Evolutionary conservation across 257 asterid genomes (phyloP).

Genomic region (Plantago elongata): DNA sequence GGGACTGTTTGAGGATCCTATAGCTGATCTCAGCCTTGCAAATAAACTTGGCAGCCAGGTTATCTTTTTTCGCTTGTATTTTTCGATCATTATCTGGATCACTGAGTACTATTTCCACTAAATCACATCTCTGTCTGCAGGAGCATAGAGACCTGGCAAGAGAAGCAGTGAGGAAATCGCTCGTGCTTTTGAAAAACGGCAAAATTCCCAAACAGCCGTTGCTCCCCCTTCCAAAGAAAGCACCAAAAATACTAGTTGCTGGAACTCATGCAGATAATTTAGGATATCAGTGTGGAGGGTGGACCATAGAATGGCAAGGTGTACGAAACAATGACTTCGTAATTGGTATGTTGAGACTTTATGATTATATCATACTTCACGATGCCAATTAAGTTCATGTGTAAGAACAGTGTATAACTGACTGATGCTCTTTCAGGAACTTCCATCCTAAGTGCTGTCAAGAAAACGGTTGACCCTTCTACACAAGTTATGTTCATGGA

Average conservation of each 20-base stretch:
- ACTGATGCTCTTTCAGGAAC: slow-evolving; percentile 46
- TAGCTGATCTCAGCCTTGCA: slow-evolving; percentile 50
- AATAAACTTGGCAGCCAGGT: slow-evolving; percentile 49
- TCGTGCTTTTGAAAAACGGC: slow-evolving; percentile 79
- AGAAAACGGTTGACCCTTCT: slow-evolving; percentile 65
- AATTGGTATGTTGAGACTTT: slow-evolving; percentile 36
- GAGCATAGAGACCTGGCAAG: slow-evolving; percentile 90
- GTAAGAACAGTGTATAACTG: neutral
- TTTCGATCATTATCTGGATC: too few relatives aligned
- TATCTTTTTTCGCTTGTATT: neutral
- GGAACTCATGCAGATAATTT: slow-evolving; percentile 84
- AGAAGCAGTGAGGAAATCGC: slow-evolving; percentile 85
- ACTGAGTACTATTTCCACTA: too few relatives aligned
- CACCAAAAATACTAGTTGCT: slow-evolving; percentile 56
- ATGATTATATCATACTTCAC: too few relatives aligned
- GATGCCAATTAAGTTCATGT: neutral
- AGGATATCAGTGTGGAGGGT: slow-evolving; percentile 91
- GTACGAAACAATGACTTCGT: slow-evolving; percentile 60
- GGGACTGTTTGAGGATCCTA: slow-evolving; percentile 49
- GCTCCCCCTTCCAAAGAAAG: slow-evolving; percentile 82
- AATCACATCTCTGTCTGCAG: slow-evolving; percentile 23
- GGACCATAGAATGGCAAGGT: slow-evolving; percentile 95
- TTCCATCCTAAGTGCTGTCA: slow-evolving; percentile 60
- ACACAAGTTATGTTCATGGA: slow-evolving; percentile 51
- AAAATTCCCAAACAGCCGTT: slow-evolving; percentile 34